Evolutionary conservation across 768 basidiomycete genomes (phyloP).

Genomic region (Leccinum obscurum): DNA sequence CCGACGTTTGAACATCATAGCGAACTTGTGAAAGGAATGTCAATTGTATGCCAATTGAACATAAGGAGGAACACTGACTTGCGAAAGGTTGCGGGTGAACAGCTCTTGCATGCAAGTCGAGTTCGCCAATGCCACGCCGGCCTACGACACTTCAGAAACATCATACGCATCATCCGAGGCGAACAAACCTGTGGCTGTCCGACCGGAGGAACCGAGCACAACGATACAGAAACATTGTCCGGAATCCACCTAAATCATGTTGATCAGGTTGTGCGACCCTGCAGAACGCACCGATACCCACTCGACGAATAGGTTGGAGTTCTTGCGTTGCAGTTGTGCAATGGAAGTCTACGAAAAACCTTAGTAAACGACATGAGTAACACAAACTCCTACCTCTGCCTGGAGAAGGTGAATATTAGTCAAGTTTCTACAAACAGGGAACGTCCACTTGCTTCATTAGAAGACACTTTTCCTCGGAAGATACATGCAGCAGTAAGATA

Average conservation of each 20-base stretch:
- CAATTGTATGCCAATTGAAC: neutral
- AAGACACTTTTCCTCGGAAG: slow-evolving; percentile 81
- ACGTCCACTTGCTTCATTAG: slow-evolving; percentile 64
- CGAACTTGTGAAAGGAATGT: slow-evolving; percentile 48
- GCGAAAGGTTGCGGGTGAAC: slow-evolving; percentile 69
- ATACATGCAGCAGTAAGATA: slow-evolving; percentile 87
- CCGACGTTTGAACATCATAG: slow-evolving; percentile 76
- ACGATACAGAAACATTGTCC: slow-evolving; percentile 82
- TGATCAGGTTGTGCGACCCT: slow-evolving; percentile 3
- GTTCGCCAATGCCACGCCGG: slow-evolving; percentile 72
- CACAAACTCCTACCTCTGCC: slow-evolving; percentile 49
- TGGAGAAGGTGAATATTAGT: slow-evolving; percentile 24
- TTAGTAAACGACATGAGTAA: slow-evolving; percentile 13
- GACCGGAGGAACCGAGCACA: slow-evolving; percentile 82
- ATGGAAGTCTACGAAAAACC: slow-evolving; percentile 55
- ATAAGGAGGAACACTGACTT: slow-evolving; percentile 39
- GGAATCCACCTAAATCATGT: slow-evolving; percentile 71
- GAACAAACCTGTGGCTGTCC: slow-evolving; percentile 64
- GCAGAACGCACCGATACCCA: slow-evolving; percentile 34
- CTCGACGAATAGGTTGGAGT: slow-evolving; percentile 79
- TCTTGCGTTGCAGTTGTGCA: slow-evolving; percentile 70
- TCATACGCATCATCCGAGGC: neutral
- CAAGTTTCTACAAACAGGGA: neutral
- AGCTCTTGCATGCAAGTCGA: slow-evolving; percentile 85
- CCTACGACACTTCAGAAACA: slow-evolving; percentile 36